Conservation (phyloP, 148 eudicot genomes). For the Chenopodium suecicum region DNA sequence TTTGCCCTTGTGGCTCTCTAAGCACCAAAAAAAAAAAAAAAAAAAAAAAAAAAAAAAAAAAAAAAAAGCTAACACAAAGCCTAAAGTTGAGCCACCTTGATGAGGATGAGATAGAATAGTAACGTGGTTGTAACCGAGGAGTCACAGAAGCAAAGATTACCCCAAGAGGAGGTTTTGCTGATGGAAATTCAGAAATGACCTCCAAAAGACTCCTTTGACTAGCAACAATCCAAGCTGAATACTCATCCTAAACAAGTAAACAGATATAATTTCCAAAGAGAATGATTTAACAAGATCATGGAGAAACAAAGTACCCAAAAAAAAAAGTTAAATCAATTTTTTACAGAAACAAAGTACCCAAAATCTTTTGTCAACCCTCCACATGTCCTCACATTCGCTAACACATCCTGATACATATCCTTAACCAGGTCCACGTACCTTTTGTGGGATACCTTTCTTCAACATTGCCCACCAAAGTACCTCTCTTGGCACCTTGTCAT, state of each 20-base stretch:
- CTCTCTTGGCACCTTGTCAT: too few relatives aligned
- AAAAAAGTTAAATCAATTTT: background rate
- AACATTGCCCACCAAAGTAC: too few relatives aligned
- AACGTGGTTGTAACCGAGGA: constrained; percentile 84
- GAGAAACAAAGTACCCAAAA: background rate
- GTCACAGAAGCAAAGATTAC: constrained; percentile 85
- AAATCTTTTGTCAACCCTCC: too few relatives aligned
- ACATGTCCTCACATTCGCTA: too few relatives aligned
- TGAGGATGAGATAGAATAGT: constrained; percentile 86
- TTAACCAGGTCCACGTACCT: too few relatives aligned
- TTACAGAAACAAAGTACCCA: too few relatives aligned
- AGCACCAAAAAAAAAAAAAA: too few relatives aligned
- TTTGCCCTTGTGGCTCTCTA: too few relatives aligned
- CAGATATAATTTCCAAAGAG: constrained; percentile 6
- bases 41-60: too few relatives aligned
- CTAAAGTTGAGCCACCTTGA: constrained; percentile 46
- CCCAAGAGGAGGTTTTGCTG: constrained; percentile 87
- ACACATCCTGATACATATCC: too few relatives aligned
- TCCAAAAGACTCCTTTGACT: constrained; percentile 89
- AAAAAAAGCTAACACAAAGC: background rate
- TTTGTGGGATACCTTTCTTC: too few relatives aligned
- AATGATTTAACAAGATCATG: background rate
- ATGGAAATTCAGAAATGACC: constrained; percentile 80
- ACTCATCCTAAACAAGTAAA: constrained; percentile 58
- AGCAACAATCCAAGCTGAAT: constrained; percentile 73